These are phyloP conservation scores for Melaleuca alternifolia DNA, from an alignment of 345 rosid species.

Conservation along the genomic window DNA sequence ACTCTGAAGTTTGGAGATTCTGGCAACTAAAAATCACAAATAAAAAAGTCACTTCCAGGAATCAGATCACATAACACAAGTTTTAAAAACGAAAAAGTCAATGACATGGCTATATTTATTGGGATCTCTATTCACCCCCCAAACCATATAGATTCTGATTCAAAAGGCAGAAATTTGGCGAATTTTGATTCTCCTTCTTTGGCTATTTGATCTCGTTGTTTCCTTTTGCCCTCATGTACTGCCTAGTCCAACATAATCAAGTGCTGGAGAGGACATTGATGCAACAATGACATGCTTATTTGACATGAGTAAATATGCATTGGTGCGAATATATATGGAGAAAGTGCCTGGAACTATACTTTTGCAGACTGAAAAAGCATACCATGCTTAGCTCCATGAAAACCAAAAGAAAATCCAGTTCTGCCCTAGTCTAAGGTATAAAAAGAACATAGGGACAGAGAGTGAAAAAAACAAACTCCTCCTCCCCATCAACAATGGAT, in stretches of 20 bases:
- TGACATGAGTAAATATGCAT: neutral
- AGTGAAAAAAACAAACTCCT: neutral
- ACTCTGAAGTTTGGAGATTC: conserved; percentile 51
- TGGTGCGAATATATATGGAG: neutral
- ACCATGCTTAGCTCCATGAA: neutral
- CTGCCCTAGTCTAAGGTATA: neutral
- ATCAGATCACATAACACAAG: neutral
- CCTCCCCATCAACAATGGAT: neutral
- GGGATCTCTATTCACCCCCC: neutral
- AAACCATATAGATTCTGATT: neutral
- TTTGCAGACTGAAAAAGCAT: neutral
- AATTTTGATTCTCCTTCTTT: neutral
- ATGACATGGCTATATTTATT: neutral
- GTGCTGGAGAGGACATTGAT: neutral
- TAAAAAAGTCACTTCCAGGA: neutral
- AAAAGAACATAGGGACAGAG: neutral
- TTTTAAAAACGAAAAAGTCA: neutral
- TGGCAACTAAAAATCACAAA: conserved; percentile 23
- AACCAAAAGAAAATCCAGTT: neutral
- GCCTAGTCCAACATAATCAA: neutral
- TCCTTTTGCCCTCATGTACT: neutral
- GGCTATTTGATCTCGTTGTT: neutral
- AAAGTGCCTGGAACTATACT: neutral
- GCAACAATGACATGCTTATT: neutral
- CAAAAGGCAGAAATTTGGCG: neutral